These are phyloP conservation scores for Boletus mariae DNA, from an alignment of 1,284 basidiomycete species.

Conservation along the genomic window DNA sequence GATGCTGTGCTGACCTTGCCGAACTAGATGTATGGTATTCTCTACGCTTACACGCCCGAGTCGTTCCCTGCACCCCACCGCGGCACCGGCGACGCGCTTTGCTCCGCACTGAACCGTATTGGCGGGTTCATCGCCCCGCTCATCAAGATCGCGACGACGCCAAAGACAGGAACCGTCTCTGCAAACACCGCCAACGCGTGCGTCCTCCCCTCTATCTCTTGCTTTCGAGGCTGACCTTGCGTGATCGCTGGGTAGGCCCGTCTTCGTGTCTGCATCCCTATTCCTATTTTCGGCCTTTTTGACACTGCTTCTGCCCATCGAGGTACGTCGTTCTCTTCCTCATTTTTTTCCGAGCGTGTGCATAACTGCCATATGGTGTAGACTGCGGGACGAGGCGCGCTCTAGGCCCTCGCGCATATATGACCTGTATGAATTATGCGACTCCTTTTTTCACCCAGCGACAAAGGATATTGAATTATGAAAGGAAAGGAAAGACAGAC, in stretches of 20 bases:
- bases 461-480: too few relatives aligned
- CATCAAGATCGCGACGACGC: slow-evolving; percentile 47
- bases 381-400: slow-evolving; percentile 24
- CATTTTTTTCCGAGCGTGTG: background rate
- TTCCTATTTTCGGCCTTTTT: slow-evolving; percentile 47
- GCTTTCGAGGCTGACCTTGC: background rate
- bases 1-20: background rate
- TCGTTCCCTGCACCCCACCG: slow-evolving; percentile 63
- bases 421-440: background rate
- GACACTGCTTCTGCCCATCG: slow-evolving; percentile 54
- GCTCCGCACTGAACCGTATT: slow-evolving; percentile 51
- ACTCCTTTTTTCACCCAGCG: too few relatives aligned
- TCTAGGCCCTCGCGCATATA: background rate
- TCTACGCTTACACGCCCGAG: slow-evolving; percentile 62
- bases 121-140: slow-evolving; percentile 54
- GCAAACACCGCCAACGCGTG: slow-evolving; percentile 40
- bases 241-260: slow-evolving; percentile 36
- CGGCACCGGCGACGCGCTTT: slow-evolving; percentile 61
- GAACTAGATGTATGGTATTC: slow-evolving; percentile 53
- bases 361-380: background rate
- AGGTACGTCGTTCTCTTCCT: slow-evolving; percentile 36
- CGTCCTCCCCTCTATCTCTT: slow-evolving; percentile 2
- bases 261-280: slow-evolving; percentile 55
- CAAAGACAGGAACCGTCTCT: slow-evolving; percentile 27
- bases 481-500: too few relatives aligned